These are phyloP conservation scores for Salix viminalis DNA, from an alignment of 345 rosid species.

Conservation along the genomic window DNA sequence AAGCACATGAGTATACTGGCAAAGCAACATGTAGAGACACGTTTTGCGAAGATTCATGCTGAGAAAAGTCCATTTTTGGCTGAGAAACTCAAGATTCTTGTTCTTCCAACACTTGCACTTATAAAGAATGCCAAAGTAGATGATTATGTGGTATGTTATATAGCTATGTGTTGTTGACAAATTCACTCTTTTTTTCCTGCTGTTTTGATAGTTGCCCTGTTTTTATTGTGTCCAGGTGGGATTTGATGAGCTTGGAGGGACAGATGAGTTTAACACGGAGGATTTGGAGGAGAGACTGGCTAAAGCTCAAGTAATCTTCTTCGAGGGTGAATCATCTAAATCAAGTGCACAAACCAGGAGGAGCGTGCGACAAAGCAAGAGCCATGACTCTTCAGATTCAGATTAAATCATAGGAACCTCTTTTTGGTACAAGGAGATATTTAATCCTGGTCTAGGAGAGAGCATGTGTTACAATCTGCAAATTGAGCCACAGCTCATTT, in stretches of 20 bases:
- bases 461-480: neutral
- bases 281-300: conserved; percentile 89
- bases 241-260: conserved; percentile 89
- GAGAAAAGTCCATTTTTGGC: conserved; percentile 98
- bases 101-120: conserved; percentile 94
- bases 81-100: conserved; percentile 81
- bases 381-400: conserved; percentile 24
- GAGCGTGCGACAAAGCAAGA: conserved; percentile 62
- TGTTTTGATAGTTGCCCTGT: neutral
- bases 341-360: conserved; percentile 47
- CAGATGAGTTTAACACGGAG: conserved; percentile 89
- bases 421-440: neutral
- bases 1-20: conserved; percentile 79
- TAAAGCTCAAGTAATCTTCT: conserved; percentile 73
- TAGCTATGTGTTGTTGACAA: neutral
- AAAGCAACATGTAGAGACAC: conserved; percentile 91
- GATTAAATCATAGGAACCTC: conserved; percentile 3
- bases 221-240: conserved; percentile 60
- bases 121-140: conserved; percentile 95
- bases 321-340: conserved; percentile 74
- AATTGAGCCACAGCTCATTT: neutral
- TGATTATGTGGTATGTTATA: conserved; percentile 73
- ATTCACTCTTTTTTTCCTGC: neutral
- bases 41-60: conserved; percentile 87
- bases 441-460: neutral